phyloP scores from a whole-genome alignment of 2,329 filamentous ascomycete genomes.

The Furcasterigmium furcatum region DNA sequence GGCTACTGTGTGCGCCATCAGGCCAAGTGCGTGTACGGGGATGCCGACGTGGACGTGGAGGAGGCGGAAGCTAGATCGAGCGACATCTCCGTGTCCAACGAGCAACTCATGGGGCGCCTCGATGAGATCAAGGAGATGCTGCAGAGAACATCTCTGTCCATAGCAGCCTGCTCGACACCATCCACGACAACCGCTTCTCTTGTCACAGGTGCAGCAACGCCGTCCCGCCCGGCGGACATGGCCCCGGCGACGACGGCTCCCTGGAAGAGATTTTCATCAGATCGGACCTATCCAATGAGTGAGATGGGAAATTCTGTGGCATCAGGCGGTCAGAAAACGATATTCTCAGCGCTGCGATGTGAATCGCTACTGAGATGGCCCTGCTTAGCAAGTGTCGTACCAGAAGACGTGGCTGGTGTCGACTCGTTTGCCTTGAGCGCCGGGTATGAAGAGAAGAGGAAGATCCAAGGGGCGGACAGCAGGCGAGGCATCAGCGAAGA shows the following conservation, averaged over 20 bases:
- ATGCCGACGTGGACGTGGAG: conserved; percentile 3
- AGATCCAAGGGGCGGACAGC: too few species aligned
- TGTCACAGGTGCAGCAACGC: too few species aligned
- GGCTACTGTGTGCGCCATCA: conserved; percentile 1
- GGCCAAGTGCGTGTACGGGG: too few species aligned
- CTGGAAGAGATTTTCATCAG: too few species aligned
- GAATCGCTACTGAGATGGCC: conserved; percentile 12
- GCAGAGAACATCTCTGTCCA: neutral
- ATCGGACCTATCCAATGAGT: too few species aligned
- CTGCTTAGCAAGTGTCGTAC: conserved; percentile 4
- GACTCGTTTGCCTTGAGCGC: conserved; percentile 9
- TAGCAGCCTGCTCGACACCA: too few species aligned
- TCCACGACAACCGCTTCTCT: neutral
- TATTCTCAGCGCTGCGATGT: conserved; percentile 3
- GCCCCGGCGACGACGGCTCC: too few species aligned
- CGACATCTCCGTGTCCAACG: neutral
- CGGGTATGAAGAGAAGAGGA: too few species aligned
- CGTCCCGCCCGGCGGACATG: too few species aligned
- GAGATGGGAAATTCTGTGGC: too few species aligned
- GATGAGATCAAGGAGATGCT: conserved; percentile 8
- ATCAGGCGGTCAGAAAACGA: too few species aligned
- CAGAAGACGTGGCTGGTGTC: conserved; percentile 5
- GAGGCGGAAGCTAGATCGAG: neutral
- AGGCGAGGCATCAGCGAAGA: conserved; percentile 4
- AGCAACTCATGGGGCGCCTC: neutral